Evolutionary conservation across 2,329 filamentous ascomycete genomes (phyloP), one percentile per base, ranked within the genome.

Genomic region (Pseudogymnoascus sp.): DNA sequence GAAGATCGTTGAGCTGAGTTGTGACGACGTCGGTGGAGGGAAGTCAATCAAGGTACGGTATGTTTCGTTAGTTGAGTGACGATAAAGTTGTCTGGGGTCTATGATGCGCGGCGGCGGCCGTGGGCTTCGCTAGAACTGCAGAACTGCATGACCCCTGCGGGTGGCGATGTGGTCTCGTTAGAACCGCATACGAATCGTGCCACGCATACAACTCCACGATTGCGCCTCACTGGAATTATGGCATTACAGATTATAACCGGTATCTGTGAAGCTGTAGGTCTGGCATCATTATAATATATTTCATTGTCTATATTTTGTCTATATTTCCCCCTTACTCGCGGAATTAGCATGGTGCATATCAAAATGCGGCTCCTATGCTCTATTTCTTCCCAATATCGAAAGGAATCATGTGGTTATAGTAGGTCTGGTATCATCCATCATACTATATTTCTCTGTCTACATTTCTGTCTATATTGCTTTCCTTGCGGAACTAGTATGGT

Each of bases 1-100:
- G 26, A 26, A n/a, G n/a, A 53, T 33, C 47, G 47, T 53, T 16
- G 26, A 31, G 47, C 6, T 29, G 47, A 26, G 26, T 29, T 29
- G 47, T 53, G 47, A 53, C 47, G 24, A 53, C 14, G 19, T 21
- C 40, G 11, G 40, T 24, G 44, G 47, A 53, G 47, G 47, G 26
- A 53, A 53, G 31, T 53, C 47, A 53, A 53, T 53, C 47, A 53
- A 53, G 47, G 47, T 31, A 53, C 47, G n/a, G 47, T 53, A 53
- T 53, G 26, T 53, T 31, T 53, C 47, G 47, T 53, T 53, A 53
- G 47, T 53, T 53, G 47, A 26, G 47, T 31, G 47, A 53, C 47
- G 47, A 53, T 53, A 53, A 53, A 53, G 47, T 53, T 53, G 47
- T 53, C 47, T 53, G 47, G 47, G 47, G 47, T 53, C 47, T 33